A percentile compares a stretch with the other conserved stretches of the same genome.
Conservation (phyloP, 148 eudicot species). For the Rhododendron williamsianum region DNA sequence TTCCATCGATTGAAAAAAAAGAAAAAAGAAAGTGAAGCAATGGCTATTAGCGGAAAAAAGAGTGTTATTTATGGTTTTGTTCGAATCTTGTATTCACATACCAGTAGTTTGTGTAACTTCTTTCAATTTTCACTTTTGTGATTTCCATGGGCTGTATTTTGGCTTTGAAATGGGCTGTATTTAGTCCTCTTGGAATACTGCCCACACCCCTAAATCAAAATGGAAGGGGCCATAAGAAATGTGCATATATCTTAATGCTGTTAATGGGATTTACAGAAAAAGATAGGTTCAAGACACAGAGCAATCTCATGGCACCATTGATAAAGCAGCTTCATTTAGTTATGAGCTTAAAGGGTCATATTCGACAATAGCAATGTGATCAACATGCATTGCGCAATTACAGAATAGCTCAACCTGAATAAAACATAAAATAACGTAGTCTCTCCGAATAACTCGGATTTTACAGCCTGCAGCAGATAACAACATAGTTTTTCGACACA, state of each 20-base stretch:
- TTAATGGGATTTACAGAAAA: background rate
- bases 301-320: background rate
- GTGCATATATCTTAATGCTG: background rate
- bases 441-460: background rate
- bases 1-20: no score
- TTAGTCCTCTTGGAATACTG: background rate
- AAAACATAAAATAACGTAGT: background rate
- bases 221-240: background rate
- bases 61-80: no score
- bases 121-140: no score
- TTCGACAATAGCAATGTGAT: background rate
- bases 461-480: background rate
- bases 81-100: no score
- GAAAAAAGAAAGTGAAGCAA: no score
- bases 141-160: no score
- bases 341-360: background rate
- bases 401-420: slow-evolving; percentile 5
- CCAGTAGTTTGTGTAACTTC: no score
- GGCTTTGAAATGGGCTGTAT: background rate
- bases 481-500: background rate
- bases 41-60: no score
- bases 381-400: background rate
- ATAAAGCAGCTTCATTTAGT: background rate
- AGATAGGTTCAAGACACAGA: no score
- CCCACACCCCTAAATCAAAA: background rate